These are phyloP conservation scores for Cupressus sempervirens DNA, from an alignment of 75 land plant genomes.

Conservation along the genomic window DNA sequence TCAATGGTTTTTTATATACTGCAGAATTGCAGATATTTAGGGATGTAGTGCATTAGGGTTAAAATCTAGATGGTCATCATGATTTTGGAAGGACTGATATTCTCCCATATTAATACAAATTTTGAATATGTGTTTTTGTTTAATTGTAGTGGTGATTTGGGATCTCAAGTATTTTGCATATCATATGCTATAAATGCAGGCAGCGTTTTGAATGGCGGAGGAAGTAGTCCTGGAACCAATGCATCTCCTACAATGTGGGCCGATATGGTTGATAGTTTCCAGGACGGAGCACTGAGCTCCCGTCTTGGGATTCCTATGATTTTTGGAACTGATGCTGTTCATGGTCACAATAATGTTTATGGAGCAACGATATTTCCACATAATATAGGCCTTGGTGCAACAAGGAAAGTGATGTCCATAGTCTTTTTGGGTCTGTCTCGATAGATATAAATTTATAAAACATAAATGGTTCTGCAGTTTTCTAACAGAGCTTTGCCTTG, in stretches of 20 bases:
- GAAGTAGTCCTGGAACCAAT: not conserved
- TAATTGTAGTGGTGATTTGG: no score
- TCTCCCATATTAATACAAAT: not conserved
- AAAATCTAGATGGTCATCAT: not conserved
- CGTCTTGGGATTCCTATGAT: slow-evolving; percentile 49
- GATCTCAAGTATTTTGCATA: not conserved
- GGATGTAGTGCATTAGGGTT: not conserved
- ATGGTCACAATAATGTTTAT: slow-evolving; percentile 55
- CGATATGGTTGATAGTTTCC: slow-evolving; percentile 39
- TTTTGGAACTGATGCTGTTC: slow-evolving; percentile 58
- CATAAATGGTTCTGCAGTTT: not conserved
- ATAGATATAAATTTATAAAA: not conserved
- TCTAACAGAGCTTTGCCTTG: not conserved
- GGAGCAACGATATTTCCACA: slow-evolving; percentile 62
- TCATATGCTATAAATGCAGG: slow-evolving; percentile 28
- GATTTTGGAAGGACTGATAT: not conserved
- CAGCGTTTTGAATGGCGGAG: slow-evolving; percentile 56
- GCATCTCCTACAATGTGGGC: slow-evolving; percentile 49
- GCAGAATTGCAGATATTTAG: not conserved
- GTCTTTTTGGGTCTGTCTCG: not conserved
- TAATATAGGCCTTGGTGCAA: slow-evolving; percentile 53
- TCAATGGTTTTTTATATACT: not conserved
- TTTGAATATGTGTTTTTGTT: no score
- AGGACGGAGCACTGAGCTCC: slow-evolving; percentile 29
- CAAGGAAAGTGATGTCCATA: slow-evolving; percentile 18